Evolutionary conservation across 768 basidiomycete genomes (phyloP).

Genomic region (Ramaria sp.): DNA sequence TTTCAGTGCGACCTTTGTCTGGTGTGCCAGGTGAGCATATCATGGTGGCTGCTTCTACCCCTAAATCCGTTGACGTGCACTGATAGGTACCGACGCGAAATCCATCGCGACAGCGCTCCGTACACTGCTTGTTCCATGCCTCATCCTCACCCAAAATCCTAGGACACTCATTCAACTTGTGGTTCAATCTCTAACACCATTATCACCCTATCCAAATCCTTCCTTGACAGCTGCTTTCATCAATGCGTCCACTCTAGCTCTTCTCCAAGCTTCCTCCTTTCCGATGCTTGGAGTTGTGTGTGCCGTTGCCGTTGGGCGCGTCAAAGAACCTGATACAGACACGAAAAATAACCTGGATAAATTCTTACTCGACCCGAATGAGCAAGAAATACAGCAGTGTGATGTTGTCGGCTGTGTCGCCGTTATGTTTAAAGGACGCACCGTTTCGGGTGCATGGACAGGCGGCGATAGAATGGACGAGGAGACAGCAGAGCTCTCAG

Average conservation of each 20-base stretch:
- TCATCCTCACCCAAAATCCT: constrained; percentile 60
- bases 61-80: neutral
- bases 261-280: constrained; percentile 58
- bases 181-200: constrained; percentile 42
- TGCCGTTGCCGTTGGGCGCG: constrained; percentile 47
- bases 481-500: neutral
- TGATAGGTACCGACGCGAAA: constrained; percentile 48
- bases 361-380: constrained; percentile 4
- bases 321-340: constrained; percentile 4
- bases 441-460: too few species aligned
- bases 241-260: constrained; percentile 58
- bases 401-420: constrained; percentile 7
- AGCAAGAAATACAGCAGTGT: neutral
- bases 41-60: neutral
- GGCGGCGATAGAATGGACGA: neutral
- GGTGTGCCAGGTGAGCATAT: constrained; percentile 40
- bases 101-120: constrained; percentile 42
- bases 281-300: constrained; percentile 69
- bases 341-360: neutral
- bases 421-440: constrained; percentile 2
- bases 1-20: constrained; percentile 57
- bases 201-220: constrained; percentile 19
- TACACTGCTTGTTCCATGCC: constrained; percentile 43
- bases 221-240: constrained; percentile 51
- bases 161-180: constrained; percentile 71